These are phyloP conservation scores for Dactylellina haptotyla DNA, from an alignment of 2,329 filamentous ascomycete genomes.

Conservation along the genomic window DNA sequence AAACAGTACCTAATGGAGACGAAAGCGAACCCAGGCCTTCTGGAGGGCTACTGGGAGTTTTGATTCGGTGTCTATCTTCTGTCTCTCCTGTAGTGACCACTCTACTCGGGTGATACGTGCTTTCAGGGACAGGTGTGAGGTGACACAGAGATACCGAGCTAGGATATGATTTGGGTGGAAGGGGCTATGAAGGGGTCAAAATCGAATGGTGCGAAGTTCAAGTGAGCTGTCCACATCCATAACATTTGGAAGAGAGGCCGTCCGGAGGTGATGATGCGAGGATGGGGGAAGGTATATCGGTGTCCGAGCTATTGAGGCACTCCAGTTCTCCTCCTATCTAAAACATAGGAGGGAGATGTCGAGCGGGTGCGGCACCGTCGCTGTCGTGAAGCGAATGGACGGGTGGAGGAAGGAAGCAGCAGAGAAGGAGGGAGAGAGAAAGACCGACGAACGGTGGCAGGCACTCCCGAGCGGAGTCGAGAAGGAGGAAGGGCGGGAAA, in stretches of 20 bases:
- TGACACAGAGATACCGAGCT: constrained; percentile 45
- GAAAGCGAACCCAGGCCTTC: constrained; percentile 20
- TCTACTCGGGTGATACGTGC: constrained; percentile 31
- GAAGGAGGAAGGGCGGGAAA: constrained; percentile 3
- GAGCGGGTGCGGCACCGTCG: constrained; percentile 37
- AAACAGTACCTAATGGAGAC: constrained; percentile 15
- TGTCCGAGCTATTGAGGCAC: constrained; percentile 50
- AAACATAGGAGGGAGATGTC: constrained; percentile 49
- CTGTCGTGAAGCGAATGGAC: neutral
- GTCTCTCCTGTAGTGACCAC: constrained; percentile 3
- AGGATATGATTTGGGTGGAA: constrained; percentile 41
- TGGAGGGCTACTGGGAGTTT: neutral
- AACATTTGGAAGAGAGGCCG: constrained; percentile 49
- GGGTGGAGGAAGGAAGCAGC: no score
- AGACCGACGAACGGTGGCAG: no score
- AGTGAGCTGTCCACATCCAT: constrained; percentile 54
- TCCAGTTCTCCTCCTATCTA: constrained; percentile 47
- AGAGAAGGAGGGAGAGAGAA: neutral
- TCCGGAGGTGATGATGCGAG: constrained; percentile 14
- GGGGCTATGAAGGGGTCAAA: constrained; percentile 54
- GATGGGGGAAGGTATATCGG: constrained; percentile 16
- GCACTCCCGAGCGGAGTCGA: constrained; percentile 49
- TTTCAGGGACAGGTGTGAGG: constrained; percentile 48
- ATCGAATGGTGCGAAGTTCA: constrained; percentile 54
- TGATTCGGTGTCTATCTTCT: neutral